These are phyloP conservation scores for Artemisia annua DNA, from an alignment of 129 eudicot genomes.

Conservation along the genomic window DNA sequence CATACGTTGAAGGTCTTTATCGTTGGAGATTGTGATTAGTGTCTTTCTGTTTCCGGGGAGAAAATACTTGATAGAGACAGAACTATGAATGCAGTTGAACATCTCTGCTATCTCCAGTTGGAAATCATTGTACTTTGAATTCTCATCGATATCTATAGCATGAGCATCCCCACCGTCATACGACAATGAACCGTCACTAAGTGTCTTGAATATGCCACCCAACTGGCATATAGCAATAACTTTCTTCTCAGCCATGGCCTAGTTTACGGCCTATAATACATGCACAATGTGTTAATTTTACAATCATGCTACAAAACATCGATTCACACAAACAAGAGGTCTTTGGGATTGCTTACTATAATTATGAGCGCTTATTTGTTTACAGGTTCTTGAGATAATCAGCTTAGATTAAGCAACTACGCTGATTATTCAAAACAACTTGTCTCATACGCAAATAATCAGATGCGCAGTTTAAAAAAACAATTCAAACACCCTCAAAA, in stretches of 20 bases:
- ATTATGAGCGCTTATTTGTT: no score
- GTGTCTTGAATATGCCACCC: conserved; percentile 80
- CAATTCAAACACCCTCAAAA: no score
- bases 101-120: conserved; percentile 75
- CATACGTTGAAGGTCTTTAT: conserved; percentile 93
- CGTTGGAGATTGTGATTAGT: conserved; percentile 85
- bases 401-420: no score
- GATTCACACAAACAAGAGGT: not conserved
- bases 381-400: no score
- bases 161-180: conserved; percentile 96
- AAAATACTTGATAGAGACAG: conserved; percentile 69
- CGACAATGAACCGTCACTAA: conserved; percentile 58
- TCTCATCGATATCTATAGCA: conserved; percentile 89
- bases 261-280: conserved; percentile 25
- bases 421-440: no score
- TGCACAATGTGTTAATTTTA: conserved; percentile 1
- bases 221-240: conserved; percentile 89
- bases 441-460: no score
- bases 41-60: conserved; percentile 89
- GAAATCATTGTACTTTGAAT: conserved; percentile 60
- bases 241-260: conserved; percentile 63
- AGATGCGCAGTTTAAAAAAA: no score
- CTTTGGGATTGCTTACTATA: no score
- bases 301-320: conserved; percentile 5
- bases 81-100: conserved; percentile 52